These are phyloP conservation scores for Limonium bicolor DNA, from an alignment of 148 eudicot species.

Conservation along the genomic window DNA sequence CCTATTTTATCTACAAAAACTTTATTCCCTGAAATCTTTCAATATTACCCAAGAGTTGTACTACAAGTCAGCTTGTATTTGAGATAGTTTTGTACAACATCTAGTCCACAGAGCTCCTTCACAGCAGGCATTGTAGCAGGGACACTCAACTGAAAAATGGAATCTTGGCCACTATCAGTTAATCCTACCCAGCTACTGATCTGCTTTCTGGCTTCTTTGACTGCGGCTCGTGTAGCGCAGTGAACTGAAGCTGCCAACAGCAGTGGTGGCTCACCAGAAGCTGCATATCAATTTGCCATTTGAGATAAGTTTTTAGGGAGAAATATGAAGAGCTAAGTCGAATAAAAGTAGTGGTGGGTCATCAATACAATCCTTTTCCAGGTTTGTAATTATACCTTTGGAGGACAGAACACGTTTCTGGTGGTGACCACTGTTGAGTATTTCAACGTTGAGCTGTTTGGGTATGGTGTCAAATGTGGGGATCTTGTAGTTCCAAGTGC, in stretches of 20 bases:
- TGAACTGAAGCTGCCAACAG: slow-evolving; percentile 77
- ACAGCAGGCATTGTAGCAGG: slow-evolving; percentile 89
- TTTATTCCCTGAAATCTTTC: no score
- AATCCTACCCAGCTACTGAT: slow-evolving; percentile 41
- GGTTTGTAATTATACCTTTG: slow-evolving; percentile 32
- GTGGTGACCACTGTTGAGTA: slow-evolving; percentile 70
- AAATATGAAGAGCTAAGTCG: no score
- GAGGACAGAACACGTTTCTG: slow-evolving; percentile 70
- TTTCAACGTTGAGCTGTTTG: slow-evolving; percentile 53
- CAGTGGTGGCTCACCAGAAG: slow-evolving; percentile 95
- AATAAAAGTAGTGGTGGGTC: not conserved
- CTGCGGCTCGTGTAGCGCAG: slow-evolving; percentile 79
- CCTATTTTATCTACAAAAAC: no score
- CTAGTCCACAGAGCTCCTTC: slow-evolving; percentile 74
- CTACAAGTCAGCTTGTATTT: slow-evolving; percentile 11
- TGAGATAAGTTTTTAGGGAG: not conserved
- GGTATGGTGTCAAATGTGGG: slow-evolving; percentile 87
- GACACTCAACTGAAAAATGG: slow-evolving; percentile 50
- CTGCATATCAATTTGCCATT: slow-evolving; percentile 21
- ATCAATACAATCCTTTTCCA: not conserved
- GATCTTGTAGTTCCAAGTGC: slow-evolving; percentile 90
- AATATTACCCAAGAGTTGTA: no score
- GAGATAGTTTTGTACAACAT: slow-evolving; percentile 48
- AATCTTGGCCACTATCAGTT: slow-evolving; percentile 14
- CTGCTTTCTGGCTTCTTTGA: slow-evolving; percentile 70